These are phyloP conservation scores for Phytophthora idaei DNA, from an alignment of 352 stramenopile species.

Conservation along the genomic window DNA sequence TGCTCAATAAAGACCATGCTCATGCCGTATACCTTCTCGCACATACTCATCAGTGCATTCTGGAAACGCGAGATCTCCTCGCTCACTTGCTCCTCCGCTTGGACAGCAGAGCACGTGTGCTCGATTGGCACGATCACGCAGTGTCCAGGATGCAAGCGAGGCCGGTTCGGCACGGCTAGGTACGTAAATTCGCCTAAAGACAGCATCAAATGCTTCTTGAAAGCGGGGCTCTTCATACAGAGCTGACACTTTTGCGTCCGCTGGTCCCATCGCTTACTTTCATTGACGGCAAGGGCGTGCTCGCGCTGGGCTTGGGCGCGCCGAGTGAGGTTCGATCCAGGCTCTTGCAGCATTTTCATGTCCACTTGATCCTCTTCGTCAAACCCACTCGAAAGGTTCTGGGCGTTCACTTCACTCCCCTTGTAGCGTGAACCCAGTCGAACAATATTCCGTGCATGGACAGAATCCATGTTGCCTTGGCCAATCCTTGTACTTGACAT, in stretches of 20 bases:
- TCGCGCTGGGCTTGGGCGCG: conserved; percentile 60
- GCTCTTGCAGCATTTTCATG: conserved; percentile 59
- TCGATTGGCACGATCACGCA: conserved; percentile 82
- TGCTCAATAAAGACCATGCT: conserved; percentile 85
- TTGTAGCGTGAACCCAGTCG: conserved; percentile 76
- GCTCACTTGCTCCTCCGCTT: conserved; percentile 66
- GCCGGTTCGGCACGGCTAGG: conserved; percentile 62
- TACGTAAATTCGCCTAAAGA: conserved; percentile 82
- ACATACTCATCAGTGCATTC: conserved; percentile 60
- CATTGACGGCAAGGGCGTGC: conserved; percentile 51
- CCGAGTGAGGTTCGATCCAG: conserved; percentile 61
- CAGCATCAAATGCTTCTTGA: conserved; percentile 85
- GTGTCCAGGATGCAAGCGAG: conserved; percentile 63
- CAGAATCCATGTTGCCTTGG: conserved; percentile 70
- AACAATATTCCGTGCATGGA: conserved; percentile 76
- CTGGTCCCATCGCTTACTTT: conserved; percentile 75
- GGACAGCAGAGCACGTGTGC: conserved; percentile 60
- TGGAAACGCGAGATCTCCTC: conserved; percentile 79
- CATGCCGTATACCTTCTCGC: conserved; percentile 50
- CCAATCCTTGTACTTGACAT: conserved; percentile 53
- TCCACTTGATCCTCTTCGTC: conserved; percentile 84
- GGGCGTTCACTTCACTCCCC: conserved; percentile 64
- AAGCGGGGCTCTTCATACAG: conserved; percentile 72
- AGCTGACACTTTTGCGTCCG: conserved; percentile 66
- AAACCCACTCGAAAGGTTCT: conserved; percentile 76